phyloP scores from a whole-genome alignment of 768 basidiomycete genomes.

The Suillus plorans region DNA sequence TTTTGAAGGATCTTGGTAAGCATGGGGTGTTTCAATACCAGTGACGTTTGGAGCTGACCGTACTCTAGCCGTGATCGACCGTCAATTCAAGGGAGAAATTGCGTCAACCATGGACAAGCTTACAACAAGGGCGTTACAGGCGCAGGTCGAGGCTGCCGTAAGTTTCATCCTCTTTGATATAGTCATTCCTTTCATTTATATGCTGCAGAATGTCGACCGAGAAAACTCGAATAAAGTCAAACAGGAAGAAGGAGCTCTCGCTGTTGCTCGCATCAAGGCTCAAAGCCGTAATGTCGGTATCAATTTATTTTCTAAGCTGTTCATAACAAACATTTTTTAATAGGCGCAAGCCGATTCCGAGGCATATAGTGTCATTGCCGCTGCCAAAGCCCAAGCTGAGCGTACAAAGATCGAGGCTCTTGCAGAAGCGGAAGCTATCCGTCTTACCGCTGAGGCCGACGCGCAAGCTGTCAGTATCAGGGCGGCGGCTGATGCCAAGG shows the following conservation, averaged over 20 bases:
- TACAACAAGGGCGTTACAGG: conserved; percentile 80
- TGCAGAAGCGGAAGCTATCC: conserved; percentile 76
- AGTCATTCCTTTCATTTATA: neutral
- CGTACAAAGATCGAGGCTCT: conserved; percentile 66
- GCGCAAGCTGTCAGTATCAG: conserved; percentile 66
- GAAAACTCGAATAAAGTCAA: conserved; percentile 89
- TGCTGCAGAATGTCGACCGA: conserved; percentile 70
- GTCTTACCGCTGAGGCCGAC: conserved; percentile 74
- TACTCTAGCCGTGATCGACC: conserved; percentile 74
- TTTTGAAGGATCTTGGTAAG: conserved; percentile 75
- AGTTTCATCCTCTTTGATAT: conserved; percentile 20
- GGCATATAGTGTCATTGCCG: conserved; percentile 71
- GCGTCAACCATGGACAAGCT: conserved; percentile 84
- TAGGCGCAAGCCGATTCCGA: conserved; percentile 73
- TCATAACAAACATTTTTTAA: conserved; percentile 11
- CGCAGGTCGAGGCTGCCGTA: conserved; percentile 85
- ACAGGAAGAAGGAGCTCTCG: conserved; percentile 76
- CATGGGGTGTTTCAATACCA: conserved; percentile 1
- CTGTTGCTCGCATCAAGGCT: conserved; percentile 77
- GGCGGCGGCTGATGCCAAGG: conserved; percentile 59
- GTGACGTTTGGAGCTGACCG: conserved; percentile 7
- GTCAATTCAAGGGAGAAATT: conserved; percentile 88
- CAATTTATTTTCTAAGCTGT: neutral
- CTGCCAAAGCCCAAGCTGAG: conserved; percentile 73
- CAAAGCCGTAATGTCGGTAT: conserved; percentile 50